phyloP scores from a whole-genome alignment of 1,284 basidiomycete species.

The Sporisorium exsertum region DNA sequence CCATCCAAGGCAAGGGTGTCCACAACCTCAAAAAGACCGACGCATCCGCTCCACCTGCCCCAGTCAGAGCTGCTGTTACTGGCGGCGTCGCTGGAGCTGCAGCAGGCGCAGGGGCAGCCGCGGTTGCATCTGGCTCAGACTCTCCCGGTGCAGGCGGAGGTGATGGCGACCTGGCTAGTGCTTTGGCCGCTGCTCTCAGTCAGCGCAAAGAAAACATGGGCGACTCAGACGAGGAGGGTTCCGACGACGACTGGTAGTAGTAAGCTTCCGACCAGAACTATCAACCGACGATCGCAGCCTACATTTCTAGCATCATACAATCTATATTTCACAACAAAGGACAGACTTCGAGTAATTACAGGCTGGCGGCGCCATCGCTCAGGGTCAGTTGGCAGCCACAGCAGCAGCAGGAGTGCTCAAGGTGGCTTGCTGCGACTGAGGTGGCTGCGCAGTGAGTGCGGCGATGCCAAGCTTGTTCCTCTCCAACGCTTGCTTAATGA shows the following conservation, averaged over 20 bases:
- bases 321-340: not conserved
- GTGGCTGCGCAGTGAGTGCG: not conserved
- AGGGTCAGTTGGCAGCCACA: slow-evolving; percentile 9
- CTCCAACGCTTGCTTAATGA: slow-evolving; percentile 58
- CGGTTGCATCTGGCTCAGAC: slow-evolving; percentile 20
- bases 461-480: slow-evolving; percentile 32
- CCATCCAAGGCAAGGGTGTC: slow-evolving; percentile 79
- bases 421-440: not conserved
- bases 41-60: slow-evolving; percentile 27
- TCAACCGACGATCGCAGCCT: not conserved
- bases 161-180: slow-evolving; percentile 76
- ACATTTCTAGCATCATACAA: not conserved
- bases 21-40: slow-evolving; percentile 79
- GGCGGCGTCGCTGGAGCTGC: slow-evolving; percentile 24
- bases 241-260: slow-evolving; percentile 68
- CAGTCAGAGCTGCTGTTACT: slow-evolving; percentile 27
- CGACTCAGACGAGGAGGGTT: slow-evolving; percentile 88
- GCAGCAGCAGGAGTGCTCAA: slow-evolving; percentile 4
- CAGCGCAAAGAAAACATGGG: slow-evolving; percentile 90
- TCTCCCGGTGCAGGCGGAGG: slow-evolving; percentile 53
- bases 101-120: slow-evolving; percentile 43
- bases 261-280: not conserved
- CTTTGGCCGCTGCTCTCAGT: slow-evolving; percentile 77
- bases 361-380: not conserved
- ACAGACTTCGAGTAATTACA: not conserved